Conservation (phyloP, 2,329 filamentous ascomycete genomes). For the Chrysoporthe austroafricana region DNA sequence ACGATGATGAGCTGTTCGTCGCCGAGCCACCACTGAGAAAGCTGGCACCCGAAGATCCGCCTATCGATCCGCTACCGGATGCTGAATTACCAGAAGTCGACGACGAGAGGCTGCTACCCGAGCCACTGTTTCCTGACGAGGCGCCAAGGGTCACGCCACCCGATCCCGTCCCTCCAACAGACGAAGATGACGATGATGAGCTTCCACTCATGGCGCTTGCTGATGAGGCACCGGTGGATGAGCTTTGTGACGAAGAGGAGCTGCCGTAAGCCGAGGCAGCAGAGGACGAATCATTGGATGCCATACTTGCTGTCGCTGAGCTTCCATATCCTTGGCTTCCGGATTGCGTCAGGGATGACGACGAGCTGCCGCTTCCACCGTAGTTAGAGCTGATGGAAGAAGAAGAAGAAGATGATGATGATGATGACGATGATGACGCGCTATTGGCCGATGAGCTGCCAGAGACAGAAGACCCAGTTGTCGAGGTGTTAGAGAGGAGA, state of each 20-base stretch:
- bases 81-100: background rate
- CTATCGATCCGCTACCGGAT: background rate
- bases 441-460: conserved; percentile 6
- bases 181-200: background rate
- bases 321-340: conserved; percentile 2
- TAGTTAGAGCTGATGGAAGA: background rate
- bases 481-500: background rate
- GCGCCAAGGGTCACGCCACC: background rate
- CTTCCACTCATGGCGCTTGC: background rate
- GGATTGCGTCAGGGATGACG: background rate
- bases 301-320: background rate
- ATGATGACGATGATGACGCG: background rate
- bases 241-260: background rate
- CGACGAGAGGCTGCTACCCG: background rate
- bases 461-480: background rate
- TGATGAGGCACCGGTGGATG: background rate
- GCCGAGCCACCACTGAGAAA: background rate
- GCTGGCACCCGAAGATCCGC: background rate
- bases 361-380: background rate
- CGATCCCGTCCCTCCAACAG: background rate
- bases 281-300: background rate
- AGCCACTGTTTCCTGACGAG: background rate
- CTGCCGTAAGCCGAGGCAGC: conserved; percentile 1
- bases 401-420: background rate
- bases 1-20: conserved; percentile 2